These are phyloP conservation scores for Talaromyces liani DNA, from an alignment of 495 filamentous ascomycete genomes.

Conservation along the genomic window DNA sequence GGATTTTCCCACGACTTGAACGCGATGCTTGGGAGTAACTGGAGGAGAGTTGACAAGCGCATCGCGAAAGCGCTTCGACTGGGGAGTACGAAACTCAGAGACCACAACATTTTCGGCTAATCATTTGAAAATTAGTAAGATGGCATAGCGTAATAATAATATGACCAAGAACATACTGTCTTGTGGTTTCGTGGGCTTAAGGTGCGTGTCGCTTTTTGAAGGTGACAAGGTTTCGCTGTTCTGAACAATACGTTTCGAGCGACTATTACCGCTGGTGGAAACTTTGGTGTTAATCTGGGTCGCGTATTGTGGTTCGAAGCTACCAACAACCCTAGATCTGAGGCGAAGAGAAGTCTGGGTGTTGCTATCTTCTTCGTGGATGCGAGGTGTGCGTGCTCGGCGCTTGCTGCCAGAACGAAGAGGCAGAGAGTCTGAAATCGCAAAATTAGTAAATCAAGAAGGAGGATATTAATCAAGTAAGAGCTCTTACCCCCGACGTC, in stretches of 20 bases:
- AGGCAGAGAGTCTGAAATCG: conserved; percentile 26
- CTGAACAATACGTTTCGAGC: conserved; percentile 22
- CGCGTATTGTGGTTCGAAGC: conserved; percentile 18
- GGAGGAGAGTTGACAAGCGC: conserved; percentile 54
- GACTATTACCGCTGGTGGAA: conserved; percentile 12
- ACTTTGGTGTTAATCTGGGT: conserved; percentile 23
- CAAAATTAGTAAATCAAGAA: conserved; percentile 14
- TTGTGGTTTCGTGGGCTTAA: conserved; percentile 23
- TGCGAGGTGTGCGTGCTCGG: conserved; percentile 41
- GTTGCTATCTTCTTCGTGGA: conserved; percentile 19
- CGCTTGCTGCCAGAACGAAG: conserved; percentile 55
- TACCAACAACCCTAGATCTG: conserved; percentile 24
- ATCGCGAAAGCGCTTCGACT: conserved; percentile 62
- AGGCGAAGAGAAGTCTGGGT: conserved; percentile 16
- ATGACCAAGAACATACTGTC: conserved; percentile 20
- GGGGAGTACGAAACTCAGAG: conserved; percentile 42
- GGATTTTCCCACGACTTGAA: conserved; percentile 52
- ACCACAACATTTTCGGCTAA: conserved; percentile 26
- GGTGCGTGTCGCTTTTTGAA: conserved; percentile 24
- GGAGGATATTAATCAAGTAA: conserved; percentile 1
- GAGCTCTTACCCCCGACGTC: conserved; percentile 47
- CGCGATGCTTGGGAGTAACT: conserved; percentile 62
- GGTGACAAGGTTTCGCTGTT: conserved; percentile 24
- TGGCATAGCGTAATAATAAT: neutral
- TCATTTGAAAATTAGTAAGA: conserved; percentile 9